Percentiles rank a stretch among this genome's conserved stretches.
These are phyloP conservation scores for Psidium friedrichsthalianum DNA, from an alignment of 345 rosid species.

Conservation along the genomic window DNA sequence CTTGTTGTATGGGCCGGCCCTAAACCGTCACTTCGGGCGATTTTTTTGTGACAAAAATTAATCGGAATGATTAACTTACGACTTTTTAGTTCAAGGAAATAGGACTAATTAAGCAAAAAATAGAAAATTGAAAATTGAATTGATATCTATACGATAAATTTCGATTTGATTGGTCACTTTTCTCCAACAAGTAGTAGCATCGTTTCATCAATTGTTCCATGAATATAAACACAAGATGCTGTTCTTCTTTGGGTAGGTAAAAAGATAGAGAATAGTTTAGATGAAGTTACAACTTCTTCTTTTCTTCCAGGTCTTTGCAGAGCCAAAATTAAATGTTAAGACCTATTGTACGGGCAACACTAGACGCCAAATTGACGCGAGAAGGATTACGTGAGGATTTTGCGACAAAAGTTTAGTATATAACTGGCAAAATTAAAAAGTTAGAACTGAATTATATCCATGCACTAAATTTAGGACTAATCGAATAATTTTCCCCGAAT, in stretches of 20 bases:
- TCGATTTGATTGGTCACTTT: background rate
- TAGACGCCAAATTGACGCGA: too few species aligned
- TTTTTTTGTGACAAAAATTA: background rate
- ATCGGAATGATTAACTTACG: too few species aligned
- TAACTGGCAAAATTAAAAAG: background rate
- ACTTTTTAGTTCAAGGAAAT: too few species aligned
- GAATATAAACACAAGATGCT: background rate
- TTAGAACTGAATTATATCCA: rapidly evolving
- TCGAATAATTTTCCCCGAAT: background rate
- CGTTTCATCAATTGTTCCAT: background rate
- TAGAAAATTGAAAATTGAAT: background rate
- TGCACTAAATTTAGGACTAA: background rate
- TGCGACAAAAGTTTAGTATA: too few species aligned
- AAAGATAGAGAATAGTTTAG: background rate
- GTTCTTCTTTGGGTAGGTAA: background rate
- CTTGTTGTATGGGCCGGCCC: background rate
- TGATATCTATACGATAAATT: background rate
- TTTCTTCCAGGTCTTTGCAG: background rate
- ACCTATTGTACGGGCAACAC: too few species aligned
- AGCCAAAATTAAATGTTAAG: too few species aligned
- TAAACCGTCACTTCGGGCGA: background rate
- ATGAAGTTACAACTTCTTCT: background rate
- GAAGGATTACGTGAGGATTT: too few species aligned
- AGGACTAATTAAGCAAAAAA: background rate
- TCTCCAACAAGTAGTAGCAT: background rate